Evolutionary conservation across 805 yeast species (phyloP).

Genomic region (Dipodascus albidus): DNA sequence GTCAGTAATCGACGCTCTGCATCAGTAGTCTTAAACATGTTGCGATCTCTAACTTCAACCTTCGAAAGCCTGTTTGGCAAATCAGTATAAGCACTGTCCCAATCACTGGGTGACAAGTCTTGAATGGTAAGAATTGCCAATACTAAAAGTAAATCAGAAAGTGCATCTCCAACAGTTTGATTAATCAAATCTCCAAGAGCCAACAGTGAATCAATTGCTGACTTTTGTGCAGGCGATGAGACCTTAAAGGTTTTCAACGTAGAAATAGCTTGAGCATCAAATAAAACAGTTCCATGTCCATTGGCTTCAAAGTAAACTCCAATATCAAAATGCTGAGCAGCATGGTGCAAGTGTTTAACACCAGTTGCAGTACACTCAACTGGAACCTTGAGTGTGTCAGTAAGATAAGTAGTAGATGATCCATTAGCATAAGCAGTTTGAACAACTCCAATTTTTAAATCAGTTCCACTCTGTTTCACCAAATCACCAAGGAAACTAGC

Average conservation of each 20-base stretch:
- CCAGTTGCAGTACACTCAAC: slow-evolving; percentile 91
- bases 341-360: slow-evolving; percentile 92
- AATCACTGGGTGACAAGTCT: slow-evolving; percentile 47
- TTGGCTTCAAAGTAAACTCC: slow-evolving; percentile 97
- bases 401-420: slow-evolving; percentile 64
- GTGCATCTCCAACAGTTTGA: slow-evolving; percentile 98
- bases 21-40: slow-evolving; percentile 68
- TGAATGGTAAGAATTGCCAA: slow-evolving; percentile 49
- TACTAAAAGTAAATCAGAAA: slow-evolving; percentile 79
- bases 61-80: slow-evolving; percentile 79
- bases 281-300: slow-evolving; percentile 96
- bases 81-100: slow-evolving; percentile 73
- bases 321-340: slow-evolving; percentile 70
- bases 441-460: slow-evolving; percentile 59
- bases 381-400: slow-evolving; percentile 51
- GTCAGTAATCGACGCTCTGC: slow-evolving; percentile 75
- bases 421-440: slow-evolving; percentile 99
- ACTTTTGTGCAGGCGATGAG: slow-evolving; percentile 32
- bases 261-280: slow-evolving; percentile 42
- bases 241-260: slow-evolving; percentile 29
- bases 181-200: slow-evolving; percentile 66
- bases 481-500: slow-evolving; percentile 51
- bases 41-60: slow-evolving; percentile 74
- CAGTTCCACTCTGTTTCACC: slow-evolving; percentile 33
- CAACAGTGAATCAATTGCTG: slow-evolving; percentile 43